Conservation (phyloP, 2,329 filamentous ascomycete species). For the Sclerotinia sclerotiorum region DNA sequence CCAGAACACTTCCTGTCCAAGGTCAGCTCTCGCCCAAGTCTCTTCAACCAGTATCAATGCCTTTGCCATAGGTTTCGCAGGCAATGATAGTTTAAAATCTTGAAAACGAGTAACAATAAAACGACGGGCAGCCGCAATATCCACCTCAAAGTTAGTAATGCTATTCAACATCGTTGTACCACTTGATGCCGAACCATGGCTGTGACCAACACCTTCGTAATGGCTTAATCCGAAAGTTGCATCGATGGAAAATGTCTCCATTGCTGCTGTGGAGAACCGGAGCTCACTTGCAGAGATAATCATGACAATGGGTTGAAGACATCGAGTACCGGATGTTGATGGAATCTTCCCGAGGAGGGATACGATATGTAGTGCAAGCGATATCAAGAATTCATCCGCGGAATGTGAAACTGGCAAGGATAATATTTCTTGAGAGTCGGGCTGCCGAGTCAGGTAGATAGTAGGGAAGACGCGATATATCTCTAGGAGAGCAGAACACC, state of each 20-base stretch:
- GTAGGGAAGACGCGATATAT: conserved; percentile 37
- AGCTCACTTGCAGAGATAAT: conserved; percentile 35
- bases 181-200: conserved; percentile 15
- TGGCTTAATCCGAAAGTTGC: conserved; percentile 8
- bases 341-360: conserved; percentile 36
- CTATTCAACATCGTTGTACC: conserved; percentile 27
- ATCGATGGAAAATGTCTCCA: background rate
- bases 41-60: conserved; percentile 34
- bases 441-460: conserved; percentile 28
- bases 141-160: conserved; percentile 35
- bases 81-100: conserved; percentile 35
- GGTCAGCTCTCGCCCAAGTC: conserved; percentile 35
- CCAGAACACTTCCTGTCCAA: conserved; percentile 34
- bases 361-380: conserved; percentile 35
- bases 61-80: conserved; percentile 35
- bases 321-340: conserved; percentile 34
- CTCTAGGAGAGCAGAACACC: conserved; percentile 35
- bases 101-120: conserved; percentile 35
- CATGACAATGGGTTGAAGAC: conserved; percentile 37
- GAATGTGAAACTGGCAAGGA: conserved; percentile 26
- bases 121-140: conserved; percentile 34
- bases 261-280: conserved; percentile 28
- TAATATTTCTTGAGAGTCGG: conserved; percentile 21
- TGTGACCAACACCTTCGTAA: background rate
- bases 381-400: conserved; percentile 35